Percentiles rank a stretch among this genome's conserved stretches.
These are phyloP conservation scores for Singerocomus inundabilis DNA, from an alignment of 1,284 basidiomycete species.

Conservation along the genomic window DNA sequence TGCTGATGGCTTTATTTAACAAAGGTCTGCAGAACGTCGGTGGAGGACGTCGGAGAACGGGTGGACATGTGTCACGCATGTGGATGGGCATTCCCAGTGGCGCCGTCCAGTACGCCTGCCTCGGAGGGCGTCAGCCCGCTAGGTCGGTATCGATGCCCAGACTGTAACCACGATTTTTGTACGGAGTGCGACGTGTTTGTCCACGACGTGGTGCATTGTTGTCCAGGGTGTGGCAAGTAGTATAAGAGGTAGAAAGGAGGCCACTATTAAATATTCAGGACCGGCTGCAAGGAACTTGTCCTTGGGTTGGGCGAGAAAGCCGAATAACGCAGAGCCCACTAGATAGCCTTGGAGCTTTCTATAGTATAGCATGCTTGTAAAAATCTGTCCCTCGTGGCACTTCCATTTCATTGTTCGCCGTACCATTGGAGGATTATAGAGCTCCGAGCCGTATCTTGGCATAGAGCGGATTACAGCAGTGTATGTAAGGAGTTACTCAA, in stretches of 20 bases:
- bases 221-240: conserved; percentile 56
- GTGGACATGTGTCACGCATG: conserved; percentile 67
- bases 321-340: too few relatives aligned
- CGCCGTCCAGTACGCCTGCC: conserved; percentile 34
- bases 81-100: conserved; percentile 56
- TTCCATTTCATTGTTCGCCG: too few relatives aligned
- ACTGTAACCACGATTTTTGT: conserved; percentile 57
- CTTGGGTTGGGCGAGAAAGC: too few relatives aligned
- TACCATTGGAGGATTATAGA: too few relatives aligned
- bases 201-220: conserved; percentile 72
- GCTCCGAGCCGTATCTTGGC: too few relatives aligned
- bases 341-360: too few relatives aligned
- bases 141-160: conserved; percentile 76
- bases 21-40: conserved; percentile 36
- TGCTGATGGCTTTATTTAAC: conserved; percentile 8
- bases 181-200: conserved; percentile 75
- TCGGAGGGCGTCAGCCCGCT: conserved; percentile 72
- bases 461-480: too few relatives aligned
- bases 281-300: too few relatives aligned
- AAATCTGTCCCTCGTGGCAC: too few relatives aligned
- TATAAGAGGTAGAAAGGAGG: neutral
- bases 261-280: too few relatives aligned
- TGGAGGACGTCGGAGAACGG: conserved; percentile 37
- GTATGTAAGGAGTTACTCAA: too few relatives aligned
- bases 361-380: too few relatives aligned